These are phyloP conservation scores for Arabidopsis lyrata DNA, from an alignment of 441 rosid genomes.

Conservation along the genomic window DNA sequence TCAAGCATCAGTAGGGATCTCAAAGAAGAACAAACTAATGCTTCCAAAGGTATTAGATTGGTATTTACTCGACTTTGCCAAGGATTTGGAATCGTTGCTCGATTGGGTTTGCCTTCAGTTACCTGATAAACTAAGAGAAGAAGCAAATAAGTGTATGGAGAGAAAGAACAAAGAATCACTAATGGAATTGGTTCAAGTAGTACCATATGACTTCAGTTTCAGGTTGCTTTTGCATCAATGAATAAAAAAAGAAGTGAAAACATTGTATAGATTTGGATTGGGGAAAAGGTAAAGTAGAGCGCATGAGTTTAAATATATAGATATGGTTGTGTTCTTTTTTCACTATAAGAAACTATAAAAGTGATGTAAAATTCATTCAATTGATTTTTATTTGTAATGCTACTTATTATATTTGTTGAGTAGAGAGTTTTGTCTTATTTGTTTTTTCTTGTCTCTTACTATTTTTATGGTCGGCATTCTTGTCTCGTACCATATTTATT, in stretches of 20 bases:
- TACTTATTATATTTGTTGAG: slow-evolving; percentile 6
- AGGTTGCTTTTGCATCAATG: slow-evolving; percentile 67
- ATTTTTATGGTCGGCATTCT: slow-evolving; percentile 15
- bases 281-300: slow-evolving; percentile 32
- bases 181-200: slow-evolving; percentile 65
- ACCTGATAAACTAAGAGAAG: slow-evolving; percentile 66
- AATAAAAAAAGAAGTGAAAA: slow-evolving; percentile 34
- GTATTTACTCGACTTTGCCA: slow-evolving; percentile 83
- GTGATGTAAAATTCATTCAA: slow-evolving; percentile 36
- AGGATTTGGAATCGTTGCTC: slow-evolving; percentile 75
- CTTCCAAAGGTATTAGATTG: slow-evolving; percentile 84
- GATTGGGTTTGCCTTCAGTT: slow-evolving; percentile 86
- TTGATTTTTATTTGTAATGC: slow-evolving; percentile 29
- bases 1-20: slow-evolving; percentile 78
- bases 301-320: slow-evolving; percentile 25
- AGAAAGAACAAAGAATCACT: slow-evolving; percentile 55
- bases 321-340: slow-evolving; percentile 34
- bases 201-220: slow-evolving; percentile 85
- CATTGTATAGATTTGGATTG: slow-evolving; percentile 37
- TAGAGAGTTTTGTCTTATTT: slow-evolving; percentile 38
- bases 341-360: slow-evolving; percentile 13
- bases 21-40: slow-evolving; percentile 60
- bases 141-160: slow-evolving; percentile 62
- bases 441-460: slow-evolving; percentile 28
- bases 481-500: slow-evolving; percentile 26